These are phyloP conservation scores for Rhododendron mucronatum DNA, from an alignment of 148 eudicot species.

Conservation along the genomic window DNA sequence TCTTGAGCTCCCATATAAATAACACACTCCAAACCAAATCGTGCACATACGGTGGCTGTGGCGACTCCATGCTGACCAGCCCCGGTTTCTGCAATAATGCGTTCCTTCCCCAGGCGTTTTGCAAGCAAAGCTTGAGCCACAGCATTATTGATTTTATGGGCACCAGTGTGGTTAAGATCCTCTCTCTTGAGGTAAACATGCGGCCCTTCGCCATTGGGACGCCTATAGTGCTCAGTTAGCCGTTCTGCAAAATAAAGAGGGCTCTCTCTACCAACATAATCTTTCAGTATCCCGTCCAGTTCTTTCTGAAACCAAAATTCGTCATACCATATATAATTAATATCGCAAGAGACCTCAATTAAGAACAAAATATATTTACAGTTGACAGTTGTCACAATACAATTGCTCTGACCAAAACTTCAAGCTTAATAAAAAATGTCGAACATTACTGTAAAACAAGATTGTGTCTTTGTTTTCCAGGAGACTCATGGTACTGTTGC, in stretches of 20 bases:
- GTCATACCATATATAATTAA: neutral
- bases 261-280: constrained; percentile 92
- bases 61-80: constrained; percentile 99
- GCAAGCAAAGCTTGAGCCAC: constrained; percentile 97
- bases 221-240: constrained; percentile 81
- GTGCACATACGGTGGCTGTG: constrained; percentile 93
- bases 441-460: neutral
- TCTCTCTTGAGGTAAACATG: constrained; percentile 83
- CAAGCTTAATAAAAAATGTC: neutral
- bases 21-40: constrained; percentile 80
- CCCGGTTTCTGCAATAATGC: constrained; percentile 95
- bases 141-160: constrained; percentile 92
- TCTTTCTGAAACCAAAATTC: constrained; percentile 55
- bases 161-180: constrained; percentile 86
- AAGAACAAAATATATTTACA: neutral
- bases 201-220: constrained; percentile 79
- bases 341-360: neutral
- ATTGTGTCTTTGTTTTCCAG: neutral
- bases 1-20: constrained; percentile 98
- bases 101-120: constrained; percentile 73
- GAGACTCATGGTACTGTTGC: neutral
- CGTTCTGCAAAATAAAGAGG: constrained; percentile 95
- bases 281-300: constrained; percentile 65
- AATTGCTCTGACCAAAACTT: neutral
- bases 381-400: neutral